Evolutionary conservation across 1,284 basidiomycete genomes (phyloP), one percentile per base, ranked within the genome.

Genomic region (Athelia psychrophila): DNA sequence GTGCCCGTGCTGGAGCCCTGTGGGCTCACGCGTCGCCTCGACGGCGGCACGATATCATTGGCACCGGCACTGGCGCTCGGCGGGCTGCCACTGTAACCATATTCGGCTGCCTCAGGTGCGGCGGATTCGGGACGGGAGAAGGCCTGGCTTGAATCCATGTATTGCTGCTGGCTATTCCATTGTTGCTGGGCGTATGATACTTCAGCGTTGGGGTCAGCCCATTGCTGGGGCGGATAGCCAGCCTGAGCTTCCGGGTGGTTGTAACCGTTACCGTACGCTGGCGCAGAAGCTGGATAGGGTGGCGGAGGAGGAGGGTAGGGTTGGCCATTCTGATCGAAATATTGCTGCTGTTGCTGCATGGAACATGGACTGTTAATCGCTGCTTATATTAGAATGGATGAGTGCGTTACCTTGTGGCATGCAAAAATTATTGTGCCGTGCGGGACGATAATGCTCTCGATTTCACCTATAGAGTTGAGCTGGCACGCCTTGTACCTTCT

Each of bases 361-460:
- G 44, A 10, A 27, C 9, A 46, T 19, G 24, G 9, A 6, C 24
- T 46, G 44, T 27, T 12, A 23, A 23, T 30, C 13, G 5, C 27
- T 30, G 6, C 6, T 23, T 24, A 46, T 12, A 46, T 23, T 23
- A 20, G 12, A 64, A 75, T 77, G 56, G 73, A 66, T 61, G 71
- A 70, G 54, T 75, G 61, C 62, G 76, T 74, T 59, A 86, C 75
- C 70, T 86, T 87, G 74, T 92, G 89, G 75, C 84, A 93, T 55
- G 87, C 88, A 73, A 91, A 92, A 66, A 91, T 89, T 62, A 91
- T 83, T 62, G 80, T 78, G 56, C 86, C 95, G 79, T 96, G 93
- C 57, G 93, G 93, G 68, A 96, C 94, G 71, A 95, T 93, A 54
- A 96, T 90, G 67, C 90, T 93, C 64, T 93, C 90, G 96, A 86